phyloP scores from a whole-genome alignment of 2,329 filamentous ascomycete genomes.

The Phyllosticta citriasiana region DNA sequence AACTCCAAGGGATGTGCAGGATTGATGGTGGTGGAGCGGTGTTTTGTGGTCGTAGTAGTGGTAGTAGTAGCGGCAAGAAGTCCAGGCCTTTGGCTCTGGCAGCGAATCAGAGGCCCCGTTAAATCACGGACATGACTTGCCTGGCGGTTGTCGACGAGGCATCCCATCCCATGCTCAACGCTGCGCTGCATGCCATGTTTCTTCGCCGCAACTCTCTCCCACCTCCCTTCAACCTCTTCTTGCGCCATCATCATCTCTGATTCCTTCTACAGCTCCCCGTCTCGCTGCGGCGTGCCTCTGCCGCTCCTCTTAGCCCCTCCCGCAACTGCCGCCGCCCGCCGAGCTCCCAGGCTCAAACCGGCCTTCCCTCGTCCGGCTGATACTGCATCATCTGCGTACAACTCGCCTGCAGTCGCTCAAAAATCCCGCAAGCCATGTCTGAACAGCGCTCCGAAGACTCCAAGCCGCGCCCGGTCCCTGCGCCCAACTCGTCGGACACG shows the following conservation, averaged over 20 bases:
- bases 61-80: background rate
- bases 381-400: background rate
- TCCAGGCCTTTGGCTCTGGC: no score
- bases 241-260: no score
- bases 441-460: conserved; percentile 5
- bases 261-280: background rate
- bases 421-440: conserved; percentile 10
- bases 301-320: background rate
- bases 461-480: conserved; percentile 21
- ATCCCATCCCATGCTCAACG: background rate
- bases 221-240: background rate
- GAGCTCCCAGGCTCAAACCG: background rate
- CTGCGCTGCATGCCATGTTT: background rate
- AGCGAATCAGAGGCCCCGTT: no score
- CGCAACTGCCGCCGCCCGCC: background rate
- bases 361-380: background rate
- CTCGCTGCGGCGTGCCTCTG: background rate
- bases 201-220: background rate
- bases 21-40: background rate
- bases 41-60: background rate
- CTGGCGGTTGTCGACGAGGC: background rate
- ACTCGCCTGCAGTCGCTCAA: background rate
- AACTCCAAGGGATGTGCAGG: background rate
- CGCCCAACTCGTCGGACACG: conserved; percentile 18
- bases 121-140: no score